These are phyloP conservation scores for Paecilomyces variotii DNA, from an alignment of 2,329 filamentous ascomycete genomes.

Conservation along the genomic window DNA sequence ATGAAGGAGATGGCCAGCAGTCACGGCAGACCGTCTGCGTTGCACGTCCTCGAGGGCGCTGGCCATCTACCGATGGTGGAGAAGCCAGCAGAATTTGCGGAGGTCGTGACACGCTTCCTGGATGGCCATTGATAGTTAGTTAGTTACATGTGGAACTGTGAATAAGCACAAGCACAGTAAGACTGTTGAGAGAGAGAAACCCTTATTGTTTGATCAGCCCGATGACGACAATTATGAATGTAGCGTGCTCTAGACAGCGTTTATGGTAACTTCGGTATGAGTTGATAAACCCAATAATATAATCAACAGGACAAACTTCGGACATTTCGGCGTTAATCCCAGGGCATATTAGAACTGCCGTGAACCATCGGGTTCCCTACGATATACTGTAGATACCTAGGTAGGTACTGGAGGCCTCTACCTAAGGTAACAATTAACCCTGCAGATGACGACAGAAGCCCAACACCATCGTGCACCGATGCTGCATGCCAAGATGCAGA, in stretches of 20 bases:
- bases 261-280: no score
- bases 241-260: neutral
- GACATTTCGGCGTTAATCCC: neutral
- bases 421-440: no score
- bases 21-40: conserved; percentile 50
- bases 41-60: conserved; percentile 59
- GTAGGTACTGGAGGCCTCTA: no score
- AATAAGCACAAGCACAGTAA: no score
- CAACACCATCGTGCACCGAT: neutral
- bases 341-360: neutral
- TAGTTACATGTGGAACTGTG: no score
- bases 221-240: neutral
- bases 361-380: neutral
- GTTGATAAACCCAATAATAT: no score
- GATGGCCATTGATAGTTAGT: neutral
- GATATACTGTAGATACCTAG: no score
- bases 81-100: conserved; percentile 59
- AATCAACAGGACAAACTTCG: neutral
- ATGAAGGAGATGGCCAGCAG: conserved; percentile 65
- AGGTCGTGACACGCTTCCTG: conserved; percentile 54
- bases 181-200: neutral
- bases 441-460: neutral
- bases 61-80: conserved; percentile 85
- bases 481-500: neutral
- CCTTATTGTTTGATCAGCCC: neutral